phyloP scores from a whole-genome alignment of 1,284 basidiomycete genomes.

The Microbotryomycetes sp. region DNA sequence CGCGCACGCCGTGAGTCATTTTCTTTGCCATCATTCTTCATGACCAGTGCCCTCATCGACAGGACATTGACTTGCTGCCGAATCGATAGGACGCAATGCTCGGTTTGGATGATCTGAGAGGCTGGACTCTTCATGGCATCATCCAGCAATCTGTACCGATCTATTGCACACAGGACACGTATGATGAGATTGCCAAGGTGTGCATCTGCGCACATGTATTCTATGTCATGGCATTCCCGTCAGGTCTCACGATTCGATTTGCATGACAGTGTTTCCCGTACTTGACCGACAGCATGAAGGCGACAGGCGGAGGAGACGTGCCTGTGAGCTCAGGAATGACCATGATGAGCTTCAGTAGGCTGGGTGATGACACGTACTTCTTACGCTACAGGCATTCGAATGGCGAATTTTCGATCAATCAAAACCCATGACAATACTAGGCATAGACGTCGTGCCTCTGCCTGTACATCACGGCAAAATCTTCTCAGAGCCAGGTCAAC shows the following conservation, averaged over 20 bases:
- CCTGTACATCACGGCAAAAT: slow-evolving; percentile 48
- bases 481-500: slow-evolving; percentile 42
- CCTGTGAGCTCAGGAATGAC: too few relatives aligned
- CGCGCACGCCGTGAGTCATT: slow-evolving; percentile 41
- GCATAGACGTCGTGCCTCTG: not conserved
- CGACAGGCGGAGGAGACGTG: slow-evolving; percentile 72
- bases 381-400: not conserved
- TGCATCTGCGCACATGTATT: not conserved
- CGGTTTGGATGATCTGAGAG: slow-evolving; percentile 72
- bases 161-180: slow-evolving; percentile 61
- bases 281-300: slow-evolving; percentile 63
- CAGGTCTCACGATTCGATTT: not conserved
- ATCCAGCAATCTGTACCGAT: slow-evolving; percentile 68
- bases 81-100: slow-evolving; percentile 55
- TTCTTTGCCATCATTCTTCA: not conserved
- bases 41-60: not conserved
- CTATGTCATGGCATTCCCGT: not conserved
- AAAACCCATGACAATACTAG: not conserved
- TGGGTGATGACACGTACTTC: not conserved
- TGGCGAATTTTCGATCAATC: slow-evolving; percentile 1
- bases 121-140: slow-evolving; percentile 61
- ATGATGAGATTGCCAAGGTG: slow-evolving; percentile 53
- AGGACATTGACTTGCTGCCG: not conserved
- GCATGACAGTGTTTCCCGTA: slow-evolving; percentile 58
- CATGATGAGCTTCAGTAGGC: too few relatives aligned